Base-by-base conservation (phyloP, 352 stramenopile genomes). In the Phytophthora uliginosa region DNA sequence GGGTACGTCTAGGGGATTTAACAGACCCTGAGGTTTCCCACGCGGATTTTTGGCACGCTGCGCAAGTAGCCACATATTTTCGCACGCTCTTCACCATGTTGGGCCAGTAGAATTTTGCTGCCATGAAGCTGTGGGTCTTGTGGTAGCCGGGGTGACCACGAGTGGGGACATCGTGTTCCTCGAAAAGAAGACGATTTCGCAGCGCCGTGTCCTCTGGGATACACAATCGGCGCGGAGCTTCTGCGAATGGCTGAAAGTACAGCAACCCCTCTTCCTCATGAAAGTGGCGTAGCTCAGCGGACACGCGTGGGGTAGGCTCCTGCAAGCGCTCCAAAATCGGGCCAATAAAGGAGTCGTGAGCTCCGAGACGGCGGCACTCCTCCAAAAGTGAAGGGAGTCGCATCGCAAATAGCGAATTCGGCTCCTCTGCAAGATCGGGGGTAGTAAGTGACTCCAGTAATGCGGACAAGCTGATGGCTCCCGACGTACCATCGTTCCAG, bases 31-130 rank as follows among this genome's bases (percentile, higher is more conserved):
- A 17, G 63, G 7, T 15, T 60, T 58, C 1, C 45, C 42, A 8
- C 65, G 70, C 2, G 48, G 51, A 7, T 62, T 47, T 15, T 73
- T 77, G 10, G 34, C 38, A 10, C 45, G 59, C 17, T 77, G 70
- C 63, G 51, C 70, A 73, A 20, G 18, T 69, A 22, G 47, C 20
- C 2, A 69, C 56, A 42, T 72, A 72, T 18, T 55, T 54, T 0
- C 38, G 55, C 2, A 68, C 69, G 26, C 22, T 56, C 51, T 66
- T 40, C 7, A 56, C 45, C 60, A 70, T 20, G 7, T 66, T 59
- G 1, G 26, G 28, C 53, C 47, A 71, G 38, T 66, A 66, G 31
- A 51, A 74, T 6, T 61, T 63, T 1, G 34, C 0, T n/a, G 59
- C 38, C 59, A 70, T 48, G 26, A 54, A 47, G 6, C 33, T 60